Base-by-base conservation (phyloP, 2,329 filamentous ascomycete species). In the Allantophomopsis lycopodina region DNA sequence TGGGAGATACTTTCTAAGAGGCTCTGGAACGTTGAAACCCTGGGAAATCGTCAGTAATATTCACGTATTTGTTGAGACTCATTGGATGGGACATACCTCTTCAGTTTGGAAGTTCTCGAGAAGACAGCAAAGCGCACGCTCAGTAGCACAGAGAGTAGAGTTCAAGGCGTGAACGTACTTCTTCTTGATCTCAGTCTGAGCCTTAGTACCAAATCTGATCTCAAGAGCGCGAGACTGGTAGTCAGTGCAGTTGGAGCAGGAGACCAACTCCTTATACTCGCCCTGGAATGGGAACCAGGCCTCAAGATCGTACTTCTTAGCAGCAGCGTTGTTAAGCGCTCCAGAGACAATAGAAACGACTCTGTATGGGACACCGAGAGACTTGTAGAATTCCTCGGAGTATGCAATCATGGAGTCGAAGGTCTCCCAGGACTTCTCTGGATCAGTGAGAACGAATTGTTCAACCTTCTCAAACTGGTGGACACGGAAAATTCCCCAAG, bases 241-340 rank as follows among this genome's bases (percentile, higher is more conserved):
- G 59, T 96, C 89, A 35, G 86, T 94, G 68, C 91, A 98, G 66
- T 98, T 98, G 45, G 86, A 94, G 72, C 88, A 94, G 15, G 85
- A 94, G 38, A 96, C 91, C 20, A 98, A 75, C 65, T 96, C 91
- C 66, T 96, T 96, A 73, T 96, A 98, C 63, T 96, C 91, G 52
- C 83, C 83, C 61, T 96, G 88, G 69, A 83, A 93, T 13, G 86
- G 87, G 61, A 94, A 94, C 85, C 87, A 94, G 2, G 91, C 89
- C 60, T 98, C 91, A 16, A 98, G 71, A 55, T 98, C 91, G 58
- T 81, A 88, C 64, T 98, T 98, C 72, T 94, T 95, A 20, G 85
- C 69, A 4, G 80, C 80, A 2, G 83, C 83, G 51, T 88, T 93
- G 65, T 94, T 94, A 53, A 98, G 65, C 1, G 91, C 91, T 4